A percentile compares a stretch with the other conserved stretches of the same genome.
Evolutionary conservation across 176 grass and related monocot species (phyloP).

Genomic region (Carex cristatella): DNA sequence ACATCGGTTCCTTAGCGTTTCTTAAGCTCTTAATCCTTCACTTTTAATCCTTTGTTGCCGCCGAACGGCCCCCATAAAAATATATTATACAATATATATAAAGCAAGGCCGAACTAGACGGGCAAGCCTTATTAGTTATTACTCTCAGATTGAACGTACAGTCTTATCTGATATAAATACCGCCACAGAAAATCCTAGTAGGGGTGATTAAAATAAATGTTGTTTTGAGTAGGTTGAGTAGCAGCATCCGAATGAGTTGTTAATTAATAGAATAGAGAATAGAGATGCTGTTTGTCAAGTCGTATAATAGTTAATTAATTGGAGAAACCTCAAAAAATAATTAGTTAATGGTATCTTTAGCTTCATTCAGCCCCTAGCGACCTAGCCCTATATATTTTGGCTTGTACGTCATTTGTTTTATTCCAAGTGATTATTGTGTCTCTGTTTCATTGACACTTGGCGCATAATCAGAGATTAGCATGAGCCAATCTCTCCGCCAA

Average conservation of each 20-base stretch:
- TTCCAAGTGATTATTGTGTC: background rate
- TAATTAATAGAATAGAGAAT: background rate
- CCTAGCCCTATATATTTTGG: background rate
- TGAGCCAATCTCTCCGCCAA: background rate
- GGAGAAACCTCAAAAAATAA: background rate
- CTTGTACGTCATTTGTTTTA: background rate
- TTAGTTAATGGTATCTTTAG: background rate
- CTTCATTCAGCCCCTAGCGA: background rate
- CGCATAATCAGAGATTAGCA: background rate
- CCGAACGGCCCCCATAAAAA: too few species aligned
- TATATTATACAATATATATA: too few species aligned
- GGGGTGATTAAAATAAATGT: slow-evolving; percentile 4
- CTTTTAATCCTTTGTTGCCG: too few species aligned
- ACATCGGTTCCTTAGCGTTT: too few species aligned
- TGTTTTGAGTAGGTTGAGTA: background rate
- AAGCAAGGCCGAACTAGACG: too few species aligned
- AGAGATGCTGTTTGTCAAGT: background rate
- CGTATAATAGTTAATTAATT: background rate
- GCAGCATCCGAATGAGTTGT: background rate
- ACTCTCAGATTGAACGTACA: too few species aligned
- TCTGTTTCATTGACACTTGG: background rate
- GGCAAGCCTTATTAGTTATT: too few species aligned
- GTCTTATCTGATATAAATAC: background rate
- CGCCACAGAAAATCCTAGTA: background rate
- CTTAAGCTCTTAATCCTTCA: too few species aligned